These are phyloP conservation scores for Bruguiera gymnorhiza DNA, from an alignment of 345 rosid genomes.

Conservation along the genomic window DNA sequence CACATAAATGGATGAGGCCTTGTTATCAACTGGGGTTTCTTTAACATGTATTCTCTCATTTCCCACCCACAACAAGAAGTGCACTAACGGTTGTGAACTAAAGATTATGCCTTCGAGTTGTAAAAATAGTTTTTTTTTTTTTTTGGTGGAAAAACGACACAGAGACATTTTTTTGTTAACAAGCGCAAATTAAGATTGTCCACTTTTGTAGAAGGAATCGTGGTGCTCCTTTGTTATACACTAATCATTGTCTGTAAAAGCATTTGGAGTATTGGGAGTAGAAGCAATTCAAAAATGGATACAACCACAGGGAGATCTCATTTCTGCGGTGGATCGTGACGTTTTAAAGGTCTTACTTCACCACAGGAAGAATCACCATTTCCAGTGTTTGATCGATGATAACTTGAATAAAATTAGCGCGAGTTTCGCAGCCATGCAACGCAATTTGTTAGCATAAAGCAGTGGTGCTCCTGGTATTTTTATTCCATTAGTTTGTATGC, in stretches of 20 bases:
- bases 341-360: not conserved
- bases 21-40: too few species aligned
- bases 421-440: not conserved
- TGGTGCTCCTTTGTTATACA: not conserved
- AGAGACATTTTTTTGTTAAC: too few species aligned
- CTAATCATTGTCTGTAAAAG: not conserved
- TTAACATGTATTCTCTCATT: too few species aligned
- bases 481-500: too few species aligned
- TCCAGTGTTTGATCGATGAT: not conserved
- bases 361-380: not conserved
- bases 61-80: too few species aligned
- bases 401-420: not conserved
- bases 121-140: too few species aligned
- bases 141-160: too few species aligned
- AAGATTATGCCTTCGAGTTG: not conserved
- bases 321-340: not conserved
- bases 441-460: not conserved
- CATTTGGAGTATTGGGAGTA: not conserved
- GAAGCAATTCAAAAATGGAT: too few species aligned
- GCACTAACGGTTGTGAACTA: too few species aligned
- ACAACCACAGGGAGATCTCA: not conserved
- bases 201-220: not conserved
- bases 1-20: too few species aligned
- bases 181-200: constrained; percentile 6
- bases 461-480: too few species aligned